Evolutionary conservation across 2,329 filamentous ascomycete genomes (phyloP).

Genomic region (Colletotrichum navitas): DNA sequence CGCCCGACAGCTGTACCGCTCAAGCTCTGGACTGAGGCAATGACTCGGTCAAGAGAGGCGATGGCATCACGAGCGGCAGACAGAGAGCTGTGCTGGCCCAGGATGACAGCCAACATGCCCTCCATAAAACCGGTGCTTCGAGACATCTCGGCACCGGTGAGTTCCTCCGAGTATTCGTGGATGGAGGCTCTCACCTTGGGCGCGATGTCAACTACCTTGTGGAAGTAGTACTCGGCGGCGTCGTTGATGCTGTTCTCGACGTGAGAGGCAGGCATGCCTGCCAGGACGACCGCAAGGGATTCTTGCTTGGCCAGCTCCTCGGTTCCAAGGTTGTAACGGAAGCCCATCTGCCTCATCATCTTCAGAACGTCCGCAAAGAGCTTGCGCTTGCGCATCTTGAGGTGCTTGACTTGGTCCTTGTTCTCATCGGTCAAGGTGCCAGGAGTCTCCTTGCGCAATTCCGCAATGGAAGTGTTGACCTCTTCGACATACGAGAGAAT

Average conservation of each 20-base stretch:
- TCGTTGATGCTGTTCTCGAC: constrained; percentile 46
- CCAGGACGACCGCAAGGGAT: constrained; percentile 77
- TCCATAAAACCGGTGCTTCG: constrained; percentile 90
- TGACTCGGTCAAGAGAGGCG: constrained; percentile 43
- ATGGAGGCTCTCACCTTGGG: constrained; percentile 75
- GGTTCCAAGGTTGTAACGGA: constrained; percentile 84
- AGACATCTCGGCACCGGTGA: constrained; percentile 83
- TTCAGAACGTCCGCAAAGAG: constrained; percentile 91
- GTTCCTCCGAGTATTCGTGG: constrained; percentile 84
- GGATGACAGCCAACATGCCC: constrained; percentile 77
- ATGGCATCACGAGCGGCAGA: constrained; percentile 55
- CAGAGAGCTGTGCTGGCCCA: constrained; percentile 70
- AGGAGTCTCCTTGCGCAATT: constrained; percentile 88
- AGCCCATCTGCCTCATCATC: constrained; percentile 87
- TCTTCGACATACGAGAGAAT: constrained; percentile 78
- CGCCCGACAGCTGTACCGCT: constrained; percentile 40
- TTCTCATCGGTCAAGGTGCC: constrained; percentile 86
- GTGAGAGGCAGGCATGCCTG: constrained; percentile 53
- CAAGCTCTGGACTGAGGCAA: constrained; percentile 42
- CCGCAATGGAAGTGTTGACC: constrained; percentile 75
- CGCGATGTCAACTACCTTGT: constrained; percentile 82
- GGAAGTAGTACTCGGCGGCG: constrained; percentile 78
- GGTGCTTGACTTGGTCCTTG: constrained; percentile 84
- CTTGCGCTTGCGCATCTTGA: constrained; percentile 91
- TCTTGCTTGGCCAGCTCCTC: constrained; percentile 80